Evolutionary conservation across 257 asterid genomes (phyloP), one percentile per base, ranked within the genome.

Genomic region (Petunia secreta): DNA sequence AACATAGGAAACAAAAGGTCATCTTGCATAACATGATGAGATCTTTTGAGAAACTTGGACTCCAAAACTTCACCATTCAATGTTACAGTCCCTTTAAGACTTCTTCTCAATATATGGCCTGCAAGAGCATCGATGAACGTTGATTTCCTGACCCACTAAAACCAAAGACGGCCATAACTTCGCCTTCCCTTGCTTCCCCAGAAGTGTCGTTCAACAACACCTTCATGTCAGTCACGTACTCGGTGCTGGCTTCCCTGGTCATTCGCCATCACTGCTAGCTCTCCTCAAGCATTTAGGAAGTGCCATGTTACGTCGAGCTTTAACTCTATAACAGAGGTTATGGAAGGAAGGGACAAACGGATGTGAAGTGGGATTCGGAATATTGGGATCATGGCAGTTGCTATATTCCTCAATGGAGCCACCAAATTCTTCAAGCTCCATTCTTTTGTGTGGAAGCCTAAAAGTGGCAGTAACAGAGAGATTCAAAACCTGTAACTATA

Each of bases 141-240:
- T 0, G 92, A 90, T 63, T 90, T 6, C 92, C 94, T 2, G 92
- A 90, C 14, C 94, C 94, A 50, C 92, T 89, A 7, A 91, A 92
- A 1, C 94, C 94, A 8, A 89, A 88, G 8, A 90, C 89, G 1
- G 90, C 92, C 87, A 86, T 81, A 86, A 90, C 85, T 67, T 90
- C 89, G 2, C 94, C 92, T 37, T 89, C 92, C 69, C 87, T 78
- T 36, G 94, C 94, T 79, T 90, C 90, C 0, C 94, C 92, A 0
- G 90, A 89, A 62, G 85, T 82, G 16, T 74, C 86, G 11, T 89
- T 85, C 43, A 90, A 83, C 83, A 90, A 16, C 53, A 82, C 52
- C 80, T 9, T 14, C 8, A 2, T 55, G 60, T 15, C 25, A 55
- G 25, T 25, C 25, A 34, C 52, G 2, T 52, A n/a, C 55, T 76